Conservation (phyloP, 2,329 filamentous ascomycete species). For the Claviceps spartinae region DNA sequence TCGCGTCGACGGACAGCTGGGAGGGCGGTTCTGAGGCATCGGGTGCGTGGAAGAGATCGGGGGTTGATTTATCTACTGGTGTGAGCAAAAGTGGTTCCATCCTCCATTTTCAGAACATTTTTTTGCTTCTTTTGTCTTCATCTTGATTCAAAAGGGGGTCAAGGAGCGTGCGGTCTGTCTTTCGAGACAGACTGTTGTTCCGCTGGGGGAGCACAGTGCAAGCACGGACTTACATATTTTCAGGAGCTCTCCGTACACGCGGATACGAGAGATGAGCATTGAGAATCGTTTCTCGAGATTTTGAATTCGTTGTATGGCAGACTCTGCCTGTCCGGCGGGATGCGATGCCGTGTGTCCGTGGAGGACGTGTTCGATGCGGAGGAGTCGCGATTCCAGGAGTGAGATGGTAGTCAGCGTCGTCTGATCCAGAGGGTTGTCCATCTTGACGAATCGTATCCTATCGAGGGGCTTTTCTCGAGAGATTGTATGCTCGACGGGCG, state of each 20-base stretch:
- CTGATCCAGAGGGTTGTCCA: slow-evolving; percentile 31
- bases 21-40: slow-evolving; percentile 33
- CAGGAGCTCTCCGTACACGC: slow-evolving; percentile 45
- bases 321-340: slow-evolving; percentile 20
- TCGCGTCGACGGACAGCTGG: slow-evolving; percentile 35
- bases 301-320: slow-evolving; percentile 31
- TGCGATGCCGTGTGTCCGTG: slow-evolving; percentile 30
- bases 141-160: neutral
- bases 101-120: neutral
- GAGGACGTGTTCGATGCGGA: slow-evolving; percentile 45
- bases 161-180: neutral
- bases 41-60: slow-evolving; percentile 39
- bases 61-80: slow-evolving; percentile 35
- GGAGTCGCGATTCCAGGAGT: slow-evolving; percentile 44
- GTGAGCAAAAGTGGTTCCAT: neutral
- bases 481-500: neutral
- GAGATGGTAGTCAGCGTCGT: slow-evolving; percentile 41
- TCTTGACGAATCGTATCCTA: slow-evolving; percentile 5
- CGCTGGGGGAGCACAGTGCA: too few species aligned
- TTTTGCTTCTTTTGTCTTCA: neutral
- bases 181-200: too few species aligned
- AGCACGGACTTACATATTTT: slow-evolving; percentile 38
- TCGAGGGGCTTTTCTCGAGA: neutral
- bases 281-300: slow-evolving; percentile 42
- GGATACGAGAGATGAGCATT: slow-evolving; percentile 33